These are phyloP conservation scores for Skeletonema menzelii DNA, from an alignment of 108 stramenopile genomes.

Conservation along the genomic window DNA sequence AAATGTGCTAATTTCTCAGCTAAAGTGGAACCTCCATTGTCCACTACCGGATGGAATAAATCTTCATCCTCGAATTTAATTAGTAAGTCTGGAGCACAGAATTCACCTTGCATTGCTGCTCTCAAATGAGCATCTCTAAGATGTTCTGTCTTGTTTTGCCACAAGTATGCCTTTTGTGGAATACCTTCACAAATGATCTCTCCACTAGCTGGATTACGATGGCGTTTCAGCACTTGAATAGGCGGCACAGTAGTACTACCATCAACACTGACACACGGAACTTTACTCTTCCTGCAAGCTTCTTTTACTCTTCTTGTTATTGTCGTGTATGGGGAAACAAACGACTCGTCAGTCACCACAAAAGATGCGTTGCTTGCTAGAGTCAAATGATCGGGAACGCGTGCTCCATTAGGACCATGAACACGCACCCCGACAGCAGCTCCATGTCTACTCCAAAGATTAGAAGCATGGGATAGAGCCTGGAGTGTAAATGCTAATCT, in stretches of 20 bases:
- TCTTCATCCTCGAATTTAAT: slow-evolving; percentile 37
- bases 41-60: slow-evolving; percentile 14
- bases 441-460: slow-evolving; percentile 43
- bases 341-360: slow-evolving; percentile 67
- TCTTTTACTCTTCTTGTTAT: slow-evolving; percentile 35
- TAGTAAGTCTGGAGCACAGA: slow-evolving; percentile 51
- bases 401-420: slow-evolving; percentile 34
- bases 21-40: background rate
- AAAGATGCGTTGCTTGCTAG: slow-evolving; percentile 39
- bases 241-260: slow-evolving; percentile 71
- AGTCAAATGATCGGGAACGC: slow-evolving; percentile 63
- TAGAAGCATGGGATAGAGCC: slow-evolving; percentile 43
- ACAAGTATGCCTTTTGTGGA: slow-evolving; percentile 62
- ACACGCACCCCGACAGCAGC: slow-evolving; percentile 58
- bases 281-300: slow-evolving; percentile 17
- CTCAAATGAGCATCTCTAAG: slow-evolving; percentile 39
- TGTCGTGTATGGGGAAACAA: slow-evolving; percentile 57
- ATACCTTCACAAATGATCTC: slow-evolving; percentile 32
- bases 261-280: slow-evolving; percentile 58
- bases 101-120: slow-evolving; percentile 41
- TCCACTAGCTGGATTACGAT: background rate
- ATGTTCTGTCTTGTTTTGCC: slow-evolving; percentile 51
- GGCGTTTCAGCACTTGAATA: slow-evolving; percentile 19
- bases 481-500: slow-evolving; percentile 59
- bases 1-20: slow-evolving; percentile 22